phyloP scores from a whole-genome alignment of 1,284 basidiomycete genomes.

The Wallemia mellicola region DNA sequence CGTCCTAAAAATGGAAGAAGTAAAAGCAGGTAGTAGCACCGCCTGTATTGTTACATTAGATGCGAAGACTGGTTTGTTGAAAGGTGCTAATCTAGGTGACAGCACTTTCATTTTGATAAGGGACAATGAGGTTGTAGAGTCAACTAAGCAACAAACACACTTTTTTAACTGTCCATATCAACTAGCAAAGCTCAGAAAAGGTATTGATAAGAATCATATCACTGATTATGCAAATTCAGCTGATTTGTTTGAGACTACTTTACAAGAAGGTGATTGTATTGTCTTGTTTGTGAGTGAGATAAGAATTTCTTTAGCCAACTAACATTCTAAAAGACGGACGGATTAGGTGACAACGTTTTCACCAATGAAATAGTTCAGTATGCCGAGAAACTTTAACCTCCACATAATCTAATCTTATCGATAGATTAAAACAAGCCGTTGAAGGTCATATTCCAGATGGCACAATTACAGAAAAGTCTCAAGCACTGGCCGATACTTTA shows the following conservation, averaged over 20 bases:
- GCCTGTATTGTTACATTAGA: conserved; percentile 18
- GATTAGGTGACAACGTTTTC: conserved; percentile 23
- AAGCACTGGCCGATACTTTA: conserved; percentile 17
- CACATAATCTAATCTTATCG: background rate
- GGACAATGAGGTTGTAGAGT: conserved; percentile 6
- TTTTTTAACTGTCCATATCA: conserved; percentile 13
- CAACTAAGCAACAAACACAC: conserved; percentile 8
- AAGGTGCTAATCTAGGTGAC: conserved; percentile 21
- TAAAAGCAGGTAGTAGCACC: conserved; percentile 20
- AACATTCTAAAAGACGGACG: conserved; percentile 18
- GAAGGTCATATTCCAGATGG: conserved; percentile 6
- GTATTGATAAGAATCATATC: conserved; percentile 2
- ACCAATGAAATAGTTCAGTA: conserved; percentile 13
- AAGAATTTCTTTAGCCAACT: background rate
- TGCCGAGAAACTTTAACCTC: background rate
- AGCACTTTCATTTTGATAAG: conserved; percentile 15
- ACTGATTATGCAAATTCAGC: conserved; percentile 7
- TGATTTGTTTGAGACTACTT: conserved; percentile 5
- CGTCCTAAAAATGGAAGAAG: conserved; percentile 17
- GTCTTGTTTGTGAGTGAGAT: conserved; percentile 2
- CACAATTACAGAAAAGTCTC: conserved; percentile 12
- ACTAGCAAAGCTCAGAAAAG: conserved; percentile 9
- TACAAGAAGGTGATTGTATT: conserved; percentile 14
- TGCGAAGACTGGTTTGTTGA: conserved; percentile 16
- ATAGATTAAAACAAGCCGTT: background rate